These are phyloP conservation scores for Tremella mesenterica DNA, from an alignment of 768 basidiomycete species.

Conservation along the genomic window DNA sequence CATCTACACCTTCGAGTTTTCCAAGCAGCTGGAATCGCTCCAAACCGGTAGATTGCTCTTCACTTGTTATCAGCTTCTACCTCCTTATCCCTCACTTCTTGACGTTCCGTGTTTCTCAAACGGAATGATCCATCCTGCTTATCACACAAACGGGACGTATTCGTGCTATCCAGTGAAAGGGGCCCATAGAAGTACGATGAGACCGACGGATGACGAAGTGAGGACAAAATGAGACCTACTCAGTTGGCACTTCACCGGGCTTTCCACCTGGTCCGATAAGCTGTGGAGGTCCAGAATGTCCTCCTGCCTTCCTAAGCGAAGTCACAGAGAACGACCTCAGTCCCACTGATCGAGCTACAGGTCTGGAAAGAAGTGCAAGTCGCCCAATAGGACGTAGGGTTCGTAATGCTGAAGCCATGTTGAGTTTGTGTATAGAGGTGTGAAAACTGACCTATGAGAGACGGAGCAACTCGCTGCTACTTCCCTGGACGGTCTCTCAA, in stretches of 20 bases:
- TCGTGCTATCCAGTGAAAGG: no score
- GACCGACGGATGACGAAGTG: background rate
- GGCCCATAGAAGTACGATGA: no score
- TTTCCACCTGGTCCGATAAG: conserved; percentile 40
- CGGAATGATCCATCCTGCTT: no score
- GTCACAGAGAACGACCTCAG: conserved; percentile 31
- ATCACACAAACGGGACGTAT: no score
- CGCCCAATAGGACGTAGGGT: conserved; percentile 23
- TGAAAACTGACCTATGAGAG: background rate
- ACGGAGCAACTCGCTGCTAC: background rate
- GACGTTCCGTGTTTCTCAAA: background rate
- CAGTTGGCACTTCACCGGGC: conserved; percentile 39
- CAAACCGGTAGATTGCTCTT: conserved; percentile 88
- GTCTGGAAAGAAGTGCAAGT: conserved; percentile 10
- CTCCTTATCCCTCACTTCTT: no score
- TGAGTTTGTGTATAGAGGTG: conserved; percentile 2
- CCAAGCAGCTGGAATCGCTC: conserved; percentile 90
- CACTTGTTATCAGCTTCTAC: conserved; percentile 35
- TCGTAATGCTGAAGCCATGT: conserved; percentile 28
- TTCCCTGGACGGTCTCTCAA: no score
- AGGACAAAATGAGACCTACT: conserved; percentile 25
- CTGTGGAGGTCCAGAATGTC: conserved; percentile 31
- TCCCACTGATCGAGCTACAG: conserved; percentile 6
- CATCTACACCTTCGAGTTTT: conserved; percentile 73
- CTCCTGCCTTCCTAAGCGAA: conserved; percentile 20